phyloP scores from a whole-genome alignment of 495 filamentous ascomycete genomes.

The Trichocladium uniseriatum region DNA sequence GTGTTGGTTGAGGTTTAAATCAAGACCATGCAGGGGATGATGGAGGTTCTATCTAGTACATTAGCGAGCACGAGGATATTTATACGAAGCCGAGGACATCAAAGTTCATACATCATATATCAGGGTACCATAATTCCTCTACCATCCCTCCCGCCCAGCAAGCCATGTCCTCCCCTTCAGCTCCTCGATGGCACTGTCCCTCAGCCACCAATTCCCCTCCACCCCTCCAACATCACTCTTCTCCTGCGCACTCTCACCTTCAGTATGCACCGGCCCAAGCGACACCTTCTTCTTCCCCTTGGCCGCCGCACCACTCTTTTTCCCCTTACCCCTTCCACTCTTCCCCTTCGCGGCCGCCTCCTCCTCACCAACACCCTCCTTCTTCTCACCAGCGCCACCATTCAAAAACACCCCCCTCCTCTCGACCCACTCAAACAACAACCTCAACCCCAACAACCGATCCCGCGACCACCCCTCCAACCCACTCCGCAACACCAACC shows the following conservation, averaged over 20 bases:
- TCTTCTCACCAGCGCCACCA: background rate
- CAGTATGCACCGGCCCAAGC: conserved; percentile 5
- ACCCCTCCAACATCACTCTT: conserved; percentile 11
- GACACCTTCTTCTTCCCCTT: conserved; percentile 27
- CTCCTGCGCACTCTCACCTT: conserved; percentile 3
- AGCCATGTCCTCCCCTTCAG: conserved; percentile 50
- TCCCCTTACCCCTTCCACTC: background rate
- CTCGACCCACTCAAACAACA: conserved; percentile 78
- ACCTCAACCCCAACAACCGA: conserved; percentile 59
- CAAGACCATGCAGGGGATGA: too few relatives aligned
- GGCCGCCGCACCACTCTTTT: conserved; percentile 7
- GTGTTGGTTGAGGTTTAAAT: too few relatives aligned
- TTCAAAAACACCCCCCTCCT: conserved; percentile 19
- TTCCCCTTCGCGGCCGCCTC: background rate
- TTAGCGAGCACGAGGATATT: too few relatives aligned
- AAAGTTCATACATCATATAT: background rate
- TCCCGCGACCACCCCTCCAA: conserved; percentile 55
- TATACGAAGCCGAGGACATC: too few relatives aligned
- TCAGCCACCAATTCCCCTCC: conserved; percentile 37
- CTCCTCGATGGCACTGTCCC: conserved; percentile 44
- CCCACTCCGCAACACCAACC: conserved; percentile 59
- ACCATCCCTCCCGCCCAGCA: conserved; percentile 22
- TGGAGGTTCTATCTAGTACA: too few relatives aligned
- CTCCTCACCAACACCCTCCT: background rate
- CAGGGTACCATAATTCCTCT: background rate